Base-by-base conservation (phyloP, 2,329 filamentous ascomycete species). In the Dactylellina drechsleri region DNA sequence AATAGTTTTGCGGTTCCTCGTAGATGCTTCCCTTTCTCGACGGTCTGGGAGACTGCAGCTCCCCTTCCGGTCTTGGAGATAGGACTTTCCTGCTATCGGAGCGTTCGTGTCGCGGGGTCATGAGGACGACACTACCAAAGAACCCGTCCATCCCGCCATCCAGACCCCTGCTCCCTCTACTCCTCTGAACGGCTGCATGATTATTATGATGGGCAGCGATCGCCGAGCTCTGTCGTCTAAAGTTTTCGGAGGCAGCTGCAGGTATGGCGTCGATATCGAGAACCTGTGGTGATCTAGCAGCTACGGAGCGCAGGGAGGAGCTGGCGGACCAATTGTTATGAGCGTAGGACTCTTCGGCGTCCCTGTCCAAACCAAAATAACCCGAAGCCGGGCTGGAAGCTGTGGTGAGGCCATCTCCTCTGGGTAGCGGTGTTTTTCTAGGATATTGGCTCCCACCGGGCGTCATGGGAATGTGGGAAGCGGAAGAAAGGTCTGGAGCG, bases 301-400 rank as follows among this genome's bases (percentile, higher is more conserved):
- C 78, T 18, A 78, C 75, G 58, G 78, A 79, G 13, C 77, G 76
- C 58, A 79, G 71, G 13, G 78, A 79, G 49, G 78, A 79, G 40
- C 76, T 64, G 23, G 78, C 71, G 45, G 78, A 79, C 78, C 78
- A 79, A 76, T 79, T 79, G 58, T 78, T 77, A 47, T 77, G 78
- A 36, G 78, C 23, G 57, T 79, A 78, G 16, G 70, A 54, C 45
- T 79, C 78, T 40, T 66, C 66, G 45, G 78, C 70, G 53, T 79
- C 78, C 36, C 75, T 73, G 23, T 79, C 77, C 26, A 79, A 57
- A 18, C 77, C 77, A 61, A 79, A 79, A 71, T 79, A 79, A 54
- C 78, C 78, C 28, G 76, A 73, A 13, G 76, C 58, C 36, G 68
- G 71, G 53, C 64, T 75, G 23, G 71, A 52, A 16, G 71, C 64